Evolutionary conservation across 495 filamentous ascomycete species (phyloP).

Genomic region (Aspergillus funiculosus): DNA sequence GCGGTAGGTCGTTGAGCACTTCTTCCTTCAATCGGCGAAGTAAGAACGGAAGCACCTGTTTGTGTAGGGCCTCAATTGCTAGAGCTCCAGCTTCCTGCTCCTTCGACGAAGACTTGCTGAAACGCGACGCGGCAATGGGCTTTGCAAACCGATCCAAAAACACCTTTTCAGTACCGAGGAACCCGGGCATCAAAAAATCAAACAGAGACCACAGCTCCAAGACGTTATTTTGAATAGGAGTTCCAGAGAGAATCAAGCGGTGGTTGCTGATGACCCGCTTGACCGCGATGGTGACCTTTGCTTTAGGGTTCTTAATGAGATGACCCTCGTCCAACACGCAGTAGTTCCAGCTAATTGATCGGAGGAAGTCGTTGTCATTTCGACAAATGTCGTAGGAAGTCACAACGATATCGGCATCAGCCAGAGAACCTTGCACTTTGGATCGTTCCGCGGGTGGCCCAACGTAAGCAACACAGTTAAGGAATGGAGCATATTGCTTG

Average conservation of each 20-base stretch:
- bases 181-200: constrained; percentile 98
- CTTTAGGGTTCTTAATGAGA: constrained; percentile 95
- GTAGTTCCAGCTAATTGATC: constrained; percentile 88
- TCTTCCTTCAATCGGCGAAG: constrained; percentile 96
- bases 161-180: constrained; percentile 96
- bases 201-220: constrained; percentile 98
- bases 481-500: constrained; percentile 88
- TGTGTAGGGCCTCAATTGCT: constrained; percentile 94
- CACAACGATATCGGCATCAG: constrained; percentile 81
- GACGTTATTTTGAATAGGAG: constrained; percentile 97
- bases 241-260: constrained; percentile 91
- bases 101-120: constrained; percentile 94
- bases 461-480: constrained; percentile 81
- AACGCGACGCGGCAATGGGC: constrained; percentile 89
- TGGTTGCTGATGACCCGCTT: constrained; percentile 87
- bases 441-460: constrained; percentile 76
- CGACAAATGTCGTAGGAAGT: constrained; percentile 97
- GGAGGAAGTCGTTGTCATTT: constrained; percentile 84
- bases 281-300: constrained; percentile 86
- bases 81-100: constrained; percentile 96
- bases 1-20: constrained; percentile 90
- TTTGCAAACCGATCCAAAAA: constrained; percentile 97
- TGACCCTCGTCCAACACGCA: constrained; percentile 96
- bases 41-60: constrained; percentile 95
- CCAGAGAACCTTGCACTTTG: constrained; percentile 58